Evolutionary conservation across 1,284 basidiomycete genomes (phyloP).

Genomic region (Ustilago shanxiensis): DNA sequence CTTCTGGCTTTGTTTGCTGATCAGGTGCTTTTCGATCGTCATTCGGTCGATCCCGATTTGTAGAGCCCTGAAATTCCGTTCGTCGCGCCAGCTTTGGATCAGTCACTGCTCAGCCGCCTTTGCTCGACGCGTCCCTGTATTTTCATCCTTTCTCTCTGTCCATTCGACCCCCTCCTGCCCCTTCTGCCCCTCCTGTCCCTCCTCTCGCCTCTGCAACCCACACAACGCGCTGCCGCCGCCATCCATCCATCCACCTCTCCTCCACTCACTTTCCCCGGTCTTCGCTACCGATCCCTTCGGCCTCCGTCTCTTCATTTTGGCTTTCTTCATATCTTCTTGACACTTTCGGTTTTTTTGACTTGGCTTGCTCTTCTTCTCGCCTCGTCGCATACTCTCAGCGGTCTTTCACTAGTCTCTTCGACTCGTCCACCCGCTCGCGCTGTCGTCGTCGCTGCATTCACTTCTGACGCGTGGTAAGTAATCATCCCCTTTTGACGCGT

Average conservation of each 20-base stretch:
- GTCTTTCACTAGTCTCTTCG: constrained; percentile 12
- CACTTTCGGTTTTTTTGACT: constrained; percentile 27
- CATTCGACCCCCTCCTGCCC: not conserved
- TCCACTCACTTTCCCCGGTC: constrained; percentile 27
- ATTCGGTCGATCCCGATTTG: constrained; percentile 15
- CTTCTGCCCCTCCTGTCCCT: no score
- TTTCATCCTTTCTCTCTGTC: not conserved
- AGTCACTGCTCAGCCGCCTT: constrained; percentile 14
- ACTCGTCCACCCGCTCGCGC: constrained; percentile 26
- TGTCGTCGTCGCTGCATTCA: constrained; percentile 41
- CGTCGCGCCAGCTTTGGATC: not conserved
- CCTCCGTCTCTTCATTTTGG: constrained; percentile 4
- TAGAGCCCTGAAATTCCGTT: not conserved
- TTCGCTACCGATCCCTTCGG: constrained; percentile 9
- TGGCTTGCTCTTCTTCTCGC: constrained; percentile 13
- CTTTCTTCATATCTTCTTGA: constrained; percentile 16
- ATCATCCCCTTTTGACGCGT: constrained; percentile 24
- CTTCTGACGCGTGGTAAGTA: constrained; percentile 50
- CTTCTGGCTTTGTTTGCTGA: not conserved
- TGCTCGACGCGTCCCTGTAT: constrained; percentile 11
- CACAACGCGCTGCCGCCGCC: constrained; percentile 12
- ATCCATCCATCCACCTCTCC: constrained; percentile 33
- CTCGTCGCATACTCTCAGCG: constrained; percentile 15
- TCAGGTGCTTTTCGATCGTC: constrained; percentile 2
- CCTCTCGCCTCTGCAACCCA: not conserved